phyloP scores from a whole-genome alignment of 106 monocot species.

The Dioscorea alata region DNA sequence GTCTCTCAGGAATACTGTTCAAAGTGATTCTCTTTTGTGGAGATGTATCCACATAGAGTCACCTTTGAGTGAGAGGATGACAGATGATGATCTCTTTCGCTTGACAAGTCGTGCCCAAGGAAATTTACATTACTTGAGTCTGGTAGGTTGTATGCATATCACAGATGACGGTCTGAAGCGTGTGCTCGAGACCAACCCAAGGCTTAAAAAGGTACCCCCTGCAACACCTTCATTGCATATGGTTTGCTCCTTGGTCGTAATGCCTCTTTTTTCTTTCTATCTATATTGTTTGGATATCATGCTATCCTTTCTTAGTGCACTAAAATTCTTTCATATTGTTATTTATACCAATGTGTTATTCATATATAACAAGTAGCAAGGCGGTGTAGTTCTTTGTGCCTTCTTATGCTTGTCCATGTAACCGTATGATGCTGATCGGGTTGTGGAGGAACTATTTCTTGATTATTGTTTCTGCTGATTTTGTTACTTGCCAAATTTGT shows the following conservation, averaged over 20 bases:
- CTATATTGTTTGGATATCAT: not conserved
- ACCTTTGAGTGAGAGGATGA: slow-evolving; percentile 41
- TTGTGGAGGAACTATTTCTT: no score
- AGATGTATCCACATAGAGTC: slow-evolving; percentile 53
- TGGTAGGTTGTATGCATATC: slow-evolving; percentile 48
- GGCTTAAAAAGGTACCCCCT: slow-evolving; percentile 53
- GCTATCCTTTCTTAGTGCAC: no score
- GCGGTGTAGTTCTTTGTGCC: no score
- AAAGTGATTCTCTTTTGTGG: slow-evolving; percentile 55
- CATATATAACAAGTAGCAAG: no score
- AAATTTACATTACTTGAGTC: slow-evolving; percentile 48
- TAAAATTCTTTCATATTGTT: no score
- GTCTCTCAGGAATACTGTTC: slow-evolving; percentile 35
- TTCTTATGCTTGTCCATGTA: no score
- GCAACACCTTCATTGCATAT: no score
- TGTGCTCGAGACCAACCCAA: slow-evolving; percentile 58
- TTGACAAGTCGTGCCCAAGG: slow-evolving; percentile 58
- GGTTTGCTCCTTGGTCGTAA: not conserved
- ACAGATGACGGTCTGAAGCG: slow-evolving; percentile 64
- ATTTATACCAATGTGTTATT: no score
- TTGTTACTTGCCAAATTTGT: no score
- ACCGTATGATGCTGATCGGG: no score
- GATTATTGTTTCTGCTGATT: no score
- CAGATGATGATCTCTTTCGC: slow-evolving; percentile 50
- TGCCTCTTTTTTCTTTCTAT: not conserved